Evolutionary conservation across 495 filamentous ascomycete species (phyloP).

Genomic region (Daldinia loculata): DNA sequence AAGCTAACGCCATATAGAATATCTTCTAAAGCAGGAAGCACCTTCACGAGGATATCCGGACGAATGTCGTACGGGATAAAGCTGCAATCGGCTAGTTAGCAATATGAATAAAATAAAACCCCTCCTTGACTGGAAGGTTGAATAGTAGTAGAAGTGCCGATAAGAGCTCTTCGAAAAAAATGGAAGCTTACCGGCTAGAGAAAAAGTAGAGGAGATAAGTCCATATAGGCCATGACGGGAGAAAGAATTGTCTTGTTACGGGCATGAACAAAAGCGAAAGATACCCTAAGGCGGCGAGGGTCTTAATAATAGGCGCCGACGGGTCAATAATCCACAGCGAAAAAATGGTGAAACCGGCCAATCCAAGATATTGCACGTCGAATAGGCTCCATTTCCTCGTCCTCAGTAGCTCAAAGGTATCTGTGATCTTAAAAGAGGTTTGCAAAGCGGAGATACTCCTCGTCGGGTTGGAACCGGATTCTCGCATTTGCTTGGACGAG

Average conservation of each 20-base stretch:
- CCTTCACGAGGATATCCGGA: conserved; percentile 91
- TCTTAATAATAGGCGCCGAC: conserved; percentile 77
- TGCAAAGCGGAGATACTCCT: conserved; percentile 71
- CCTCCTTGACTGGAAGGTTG: neutral
- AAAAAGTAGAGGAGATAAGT: conserved; percentile 90
- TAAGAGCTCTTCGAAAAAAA: neutral
- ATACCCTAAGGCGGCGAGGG: conserved; percentile 69
- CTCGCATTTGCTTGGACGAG: conserved; percentile 17
- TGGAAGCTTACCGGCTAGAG: conserved; percentile 77
- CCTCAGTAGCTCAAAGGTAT: conserved; percentile 76
- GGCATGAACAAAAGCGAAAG: conserved; percentile 79
- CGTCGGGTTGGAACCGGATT: conserved; percentile 18
- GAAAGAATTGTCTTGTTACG: conserved; percentile 88
- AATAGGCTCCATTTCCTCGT: conserved; percentile 82
- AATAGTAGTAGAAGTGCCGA: neutral
- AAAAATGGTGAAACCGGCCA: conserved; percentile 79
- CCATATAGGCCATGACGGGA: conserved; percentile 84
- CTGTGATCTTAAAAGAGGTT: conserved; percentile 79
- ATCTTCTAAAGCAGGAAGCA: conserved; percentile 94
- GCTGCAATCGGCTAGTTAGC: conserved; percentile 49
- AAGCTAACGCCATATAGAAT: conserved; percentile 96
- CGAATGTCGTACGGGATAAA: conserved; percentile 88
- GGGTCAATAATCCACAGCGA: conserved; percentile 78
- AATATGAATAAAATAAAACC: neutral
- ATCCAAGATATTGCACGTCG: conserved; percentile 84